Evolutionary conservation across 2,329 filamentous ascomycete species (phyloP), one percentile per base, ranked within the genome.

Genomic region (Ilyonectria mors-panacis): DNA sequence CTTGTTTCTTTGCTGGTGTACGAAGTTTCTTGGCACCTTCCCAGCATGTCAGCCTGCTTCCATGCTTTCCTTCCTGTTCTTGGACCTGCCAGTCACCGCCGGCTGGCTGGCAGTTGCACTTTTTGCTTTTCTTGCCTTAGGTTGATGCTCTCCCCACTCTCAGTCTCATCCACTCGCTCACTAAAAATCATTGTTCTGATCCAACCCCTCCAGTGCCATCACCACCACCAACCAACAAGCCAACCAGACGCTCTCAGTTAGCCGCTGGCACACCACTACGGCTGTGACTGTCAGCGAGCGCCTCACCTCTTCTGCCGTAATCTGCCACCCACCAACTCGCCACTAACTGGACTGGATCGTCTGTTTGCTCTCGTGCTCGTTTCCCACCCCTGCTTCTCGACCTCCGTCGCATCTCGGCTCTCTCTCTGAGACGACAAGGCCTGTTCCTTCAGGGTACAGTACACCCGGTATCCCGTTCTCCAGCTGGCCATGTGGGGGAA

Each of bases 161-260:
- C 44, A 42, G 15, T 42, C 39, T 42, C 39, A n/a, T n/a, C 6
- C 39, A n/a, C 66, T 61, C 60, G 66, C 59, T 30, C 59, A 69
- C 53, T 60, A 65, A 12, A 50, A 12, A 50, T 10, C 13, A 17
- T 9, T n/a, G 21, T 35, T 35, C n/a, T 21, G 28, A 35, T 23
- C 17, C 21, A 54, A 54, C 33, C 50, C 28, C 48, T n/a, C 19
- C 30, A 35, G 28, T 15, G 28, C 30, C 68, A 63, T 69, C 68
- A 73, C 57, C 66, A 71, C 61, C 53, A 63, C 60, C 68, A 45
- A 53, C 15, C 8, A 51, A 64, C 53, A 35, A 53, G 42, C 65
- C 70, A 73, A 72, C 65, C 58, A 68, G 30, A 54, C 13, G 15
- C 47, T n/a, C 21, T 23, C 6, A 26, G 21, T 39, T 48, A 48